Evolutionary conservation across 306 rosid genomes (phyloP).

Genomic region (Canavalia gladiata): DNA sequence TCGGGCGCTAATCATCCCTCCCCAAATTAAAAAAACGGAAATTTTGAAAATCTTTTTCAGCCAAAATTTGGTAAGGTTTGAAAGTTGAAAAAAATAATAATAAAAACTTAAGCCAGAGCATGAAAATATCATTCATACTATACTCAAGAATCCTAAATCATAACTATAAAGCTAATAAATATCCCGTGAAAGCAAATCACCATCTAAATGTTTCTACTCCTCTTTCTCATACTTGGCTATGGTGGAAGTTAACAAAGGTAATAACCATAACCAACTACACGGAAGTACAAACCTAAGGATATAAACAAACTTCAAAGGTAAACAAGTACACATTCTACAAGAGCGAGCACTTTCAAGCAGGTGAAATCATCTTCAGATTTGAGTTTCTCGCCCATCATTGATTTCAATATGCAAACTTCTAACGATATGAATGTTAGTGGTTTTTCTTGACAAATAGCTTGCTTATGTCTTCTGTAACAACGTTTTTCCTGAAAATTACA

Average conservation of each 20-base stretch:
- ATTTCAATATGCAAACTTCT: constrained; percentile 38
- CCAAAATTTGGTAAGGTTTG: too few relatives aligned
- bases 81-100: background rate
- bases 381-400: constrained; percentile 39
- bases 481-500: constrained; percentile 74
- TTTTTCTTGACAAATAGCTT: constrained; percentile 86
- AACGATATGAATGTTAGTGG: constrained; percentile 53
- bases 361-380: constrained; percentile 31
- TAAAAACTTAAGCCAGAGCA: background rate
- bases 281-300: constrained; percentile 29
- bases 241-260: constrained; percentile 23
- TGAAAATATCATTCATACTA: constrained; percentile 20
- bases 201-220: constrained; percentile 16
- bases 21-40: too few relatives aligned
- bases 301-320: constrained; percentile 41
- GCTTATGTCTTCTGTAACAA: constrained; percentile 92
- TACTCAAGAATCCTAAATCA: constrained; percentile 18
- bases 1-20: too few relatives aligned
- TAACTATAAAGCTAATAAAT: background rate
- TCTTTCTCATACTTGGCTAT: constrained; percentile 36
- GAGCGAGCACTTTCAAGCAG: constrained; percentile 38
- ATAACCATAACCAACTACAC: constrained; percentile 11
- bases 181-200: background rate
- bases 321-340: constrained; percentile 51
- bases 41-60: background rate